These are phyloP conservation scores for Roridomyces roridus DNA, from an alignment of 768 basidiomycete genomes.

Conservation along the genomic window DNA sequence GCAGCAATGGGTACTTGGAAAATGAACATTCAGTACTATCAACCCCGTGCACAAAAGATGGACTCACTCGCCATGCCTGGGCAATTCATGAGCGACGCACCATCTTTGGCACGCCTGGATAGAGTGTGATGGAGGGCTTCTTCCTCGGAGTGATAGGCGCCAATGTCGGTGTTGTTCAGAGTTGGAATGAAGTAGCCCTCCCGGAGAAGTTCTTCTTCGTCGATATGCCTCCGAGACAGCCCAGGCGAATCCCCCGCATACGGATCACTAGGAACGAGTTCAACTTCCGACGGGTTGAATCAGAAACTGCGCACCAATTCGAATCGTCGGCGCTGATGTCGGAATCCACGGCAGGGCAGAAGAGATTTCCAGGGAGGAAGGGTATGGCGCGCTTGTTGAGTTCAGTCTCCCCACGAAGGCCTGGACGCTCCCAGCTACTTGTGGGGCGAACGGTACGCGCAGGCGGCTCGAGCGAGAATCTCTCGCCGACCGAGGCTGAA, in stretches of 20 bases:
- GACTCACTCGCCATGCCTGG: neutral
- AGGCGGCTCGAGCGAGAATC: neutral
- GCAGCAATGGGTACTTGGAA: slow-evolving; percentile 3
- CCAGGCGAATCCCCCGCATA: neutral
- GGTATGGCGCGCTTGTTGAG: slow-evolving; percentile 3
- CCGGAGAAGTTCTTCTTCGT: neutral
- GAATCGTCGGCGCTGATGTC: neutral
- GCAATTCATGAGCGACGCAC: neutral
- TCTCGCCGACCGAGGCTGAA: neutral
- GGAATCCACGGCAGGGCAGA: slow-evolving; percentile 3
- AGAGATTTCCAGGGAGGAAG: slow-evolving; percentile 13
- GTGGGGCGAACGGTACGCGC: neutral
- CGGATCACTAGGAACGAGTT: neutral
- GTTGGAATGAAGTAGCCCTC: neutral
- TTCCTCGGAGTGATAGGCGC: no score
- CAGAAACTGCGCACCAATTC: neutral
- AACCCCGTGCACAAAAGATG: neutral
- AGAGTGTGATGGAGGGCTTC: neutral
- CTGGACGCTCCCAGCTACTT: neutral
- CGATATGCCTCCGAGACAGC: no score
- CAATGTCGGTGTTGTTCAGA: neutral
- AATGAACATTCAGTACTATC: neutral
- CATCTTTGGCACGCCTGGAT: neutral
- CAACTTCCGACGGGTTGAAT: neutral
- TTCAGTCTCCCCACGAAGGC: neutral